Conservation (phyloP, 176 grass and related monocot genomes). For the Avena atlantica region DNA sequence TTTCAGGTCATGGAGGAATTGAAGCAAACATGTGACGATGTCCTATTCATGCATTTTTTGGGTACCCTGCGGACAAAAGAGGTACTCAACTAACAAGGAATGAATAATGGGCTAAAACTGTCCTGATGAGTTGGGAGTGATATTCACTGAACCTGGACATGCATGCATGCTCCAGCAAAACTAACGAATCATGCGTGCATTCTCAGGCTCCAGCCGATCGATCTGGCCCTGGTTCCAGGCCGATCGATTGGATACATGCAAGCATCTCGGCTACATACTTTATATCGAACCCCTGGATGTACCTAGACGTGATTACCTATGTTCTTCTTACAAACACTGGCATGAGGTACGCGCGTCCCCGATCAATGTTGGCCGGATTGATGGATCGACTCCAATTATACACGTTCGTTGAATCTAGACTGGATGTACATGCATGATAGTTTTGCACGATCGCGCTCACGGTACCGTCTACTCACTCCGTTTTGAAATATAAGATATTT, state of each 20-base stretch:
- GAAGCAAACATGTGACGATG: too few species aligned
- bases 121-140: not conserved
- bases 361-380: not conserved
- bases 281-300: not conserved
- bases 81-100: not conserved
- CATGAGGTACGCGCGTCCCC: not conserved
- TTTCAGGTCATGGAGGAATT: too few species aligned
- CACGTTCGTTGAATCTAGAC: constrained; percentile 26
- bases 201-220: not conserved
- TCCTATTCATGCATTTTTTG: not conserved
- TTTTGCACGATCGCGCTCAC: not conserved
- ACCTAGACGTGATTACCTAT: not conserved
- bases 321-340: not conserved
- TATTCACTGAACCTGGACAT: constrained; percentile 30
- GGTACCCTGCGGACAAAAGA: not conserved
- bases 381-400: not conserved
- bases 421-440: not conserved
- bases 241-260: not conserved
- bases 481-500: too few species aligned
- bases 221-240: not conserved
- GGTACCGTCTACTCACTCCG: too few species aligned
- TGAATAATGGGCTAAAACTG: constrained; percentile 16
- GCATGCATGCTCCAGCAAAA: not conserved
- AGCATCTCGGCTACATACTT: not conserved
- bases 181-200: not conserved